phyloP scores from a whole-genome alignment of 345 rosid species.

The Citrus mangshanensis region DNA sequence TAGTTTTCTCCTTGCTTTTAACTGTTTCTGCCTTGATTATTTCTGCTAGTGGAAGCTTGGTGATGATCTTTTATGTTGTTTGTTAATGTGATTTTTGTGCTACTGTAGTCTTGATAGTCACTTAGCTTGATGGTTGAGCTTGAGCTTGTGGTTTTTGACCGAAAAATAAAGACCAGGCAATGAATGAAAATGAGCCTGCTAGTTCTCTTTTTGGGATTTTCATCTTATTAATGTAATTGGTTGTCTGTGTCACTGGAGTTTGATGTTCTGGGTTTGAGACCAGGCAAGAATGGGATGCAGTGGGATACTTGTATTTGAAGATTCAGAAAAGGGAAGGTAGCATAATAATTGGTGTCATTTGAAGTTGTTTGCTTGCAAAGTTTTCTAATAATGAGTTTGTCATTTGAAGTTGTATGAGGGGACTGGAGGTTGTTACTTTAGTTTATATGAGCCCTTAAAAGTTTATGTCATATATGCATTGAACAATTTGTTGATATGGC shows the following conservation, averaged over 20 bases:
- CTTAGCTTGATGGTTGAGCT: background rate
- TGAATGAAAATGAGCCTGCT: background rate
- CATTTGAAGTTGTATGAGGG: background rate
- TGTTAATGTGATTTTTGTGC: background rate
- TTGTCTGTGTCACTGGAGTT: background rate
- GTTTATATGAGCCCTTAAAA: background rate
- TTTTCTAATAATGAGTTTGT: background rate
- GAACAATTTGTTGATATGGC: background rate
- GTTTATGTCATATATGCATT: background rate
- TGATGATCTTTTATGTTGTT: background rate
- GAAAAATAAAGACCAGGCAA: background rate
- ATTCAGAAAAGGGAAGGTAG: background rate
- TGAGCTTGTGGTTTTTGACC: background rate
- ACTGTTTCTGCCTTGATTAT: background rate
- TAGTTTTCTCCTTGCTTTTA: background rate
- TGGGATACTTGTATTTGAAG: background rate
- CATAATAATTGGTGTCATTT: background rate
- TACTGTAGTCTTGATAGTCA: background rate
- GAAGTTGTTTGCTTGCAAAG: background rate
- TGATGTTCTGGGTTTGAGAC: background rate
- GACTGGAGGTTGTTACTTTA: background rate
- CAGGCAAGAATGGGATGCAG: background rate
- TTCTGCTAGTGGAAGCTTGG: background rate
- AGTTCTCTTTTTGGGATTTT: background rate
- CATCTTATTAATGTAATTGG: no score